A percentile compares a stretch with the other conserved stretches of the same genome.
phyloP scores from a whole-genome alignment of 805 yeast species.

The Ogataea paradorogensis region DNA sequence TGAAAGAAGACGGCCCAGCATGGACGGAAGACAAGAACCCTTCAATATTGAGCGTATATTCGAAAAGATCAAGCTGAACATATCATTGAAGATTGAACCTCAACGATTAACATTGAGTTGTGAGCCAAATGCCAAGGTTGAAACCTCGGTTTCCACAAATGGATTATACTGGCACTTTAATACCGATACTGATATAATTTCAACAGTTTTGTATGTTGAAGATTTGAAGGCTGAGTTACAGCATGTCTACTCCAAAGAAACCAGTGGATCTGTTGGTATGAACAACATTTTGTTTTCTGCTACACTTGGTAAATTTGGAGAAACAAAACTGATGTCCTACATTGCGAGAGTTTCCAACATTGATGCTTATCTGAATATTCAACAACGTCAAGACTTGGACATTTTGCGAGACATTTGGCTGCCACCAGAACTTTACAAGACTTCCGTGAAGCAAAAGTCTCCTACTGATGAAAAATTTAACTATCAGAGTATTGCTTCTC shows the following conservation, averaged over 20 bases:
- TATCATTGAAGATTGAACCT: constrained; percentile 62
- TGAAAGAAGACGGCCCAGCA: background rate
- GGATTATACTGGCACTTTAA: constrained; percentile 60
- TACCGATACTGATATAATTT: constrained; percentile 42
- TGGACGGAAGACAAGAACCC: constrained; percentile 5
- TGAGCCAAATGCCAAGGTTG: constrained; percentile 91
- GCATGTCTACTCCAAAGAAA: constrained; percentile 86
- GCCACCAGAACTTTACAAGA: constrained; percentile 41
- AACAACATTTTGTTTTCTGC: constrained; percentile 47
- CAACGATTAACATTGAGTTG: constrained; percentile 82
- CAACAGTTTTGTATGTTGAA: constrained; percentile 47
- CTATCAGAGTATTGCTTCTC: constrained; percentile 38
- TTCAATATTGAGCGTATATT: constrained; percentile 45
- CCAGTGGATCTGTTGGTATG: constrained; percentile 66
- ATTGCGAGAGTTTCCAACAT: constrained; percentile 51
- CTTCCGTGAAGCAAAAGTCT: constrained; percentile 15
- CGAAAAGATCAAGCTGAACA: constrained; percentile 55
- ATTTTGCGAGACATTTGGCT: constrained; percentile 82
- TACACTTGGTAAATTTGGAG: constrained; percentile 41
- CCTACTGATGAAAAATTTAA: constrained; percentile 1
- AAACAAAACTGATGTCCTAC: constrained; percentile 44
- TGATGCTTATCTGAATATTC: constrained; percentile 64
- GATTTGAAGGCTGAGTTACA: constrained; percentile 70
- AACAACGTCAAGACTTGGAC: constrained; percentile 83
- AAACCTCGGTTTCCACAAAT: constrained; percentile 74